These are phyloP conservation scores for Pseudopithomyces chartarum DNA, from an alignment of 2,329 filamentous ascomycete genomes.

Conservation along the genomic window DNA sequence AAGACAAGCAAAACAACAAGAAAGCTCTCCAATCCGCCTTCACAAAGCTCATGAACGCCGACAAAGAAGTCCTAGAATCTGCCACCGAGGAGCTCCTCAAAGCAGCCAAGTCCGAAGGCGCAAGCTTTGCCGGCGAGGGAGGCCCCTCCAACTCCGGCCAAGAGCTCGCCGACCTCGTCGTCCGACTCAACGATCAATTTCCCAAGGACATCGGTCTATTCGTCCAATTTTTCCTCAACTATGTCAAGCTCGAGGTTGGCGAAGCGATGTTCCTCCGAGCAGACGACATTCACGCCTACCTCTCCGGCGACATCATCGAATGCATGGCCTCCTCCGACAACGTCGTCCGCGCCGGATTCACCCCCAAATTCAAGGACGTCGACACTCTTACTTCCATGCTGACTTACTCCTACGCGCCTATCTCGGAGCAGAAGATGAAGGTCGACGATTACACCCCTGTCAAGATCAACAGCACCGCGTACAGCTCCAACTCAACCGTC, in stretches of 20 bases:
- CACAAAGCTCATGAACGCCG: constrained; percentile 78
- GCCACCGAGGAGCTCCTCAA: constrained; percentile 72
- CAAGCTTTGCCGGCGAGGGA: constrained; percentile 75
- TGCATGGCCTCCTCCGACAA: constrained; percentile 99
- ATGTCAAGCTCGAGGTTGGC: constrained; percentile 82
- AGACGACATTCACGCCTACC: constrained; percentile 96
- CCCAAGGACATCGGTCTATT: constrained; percentile 88
- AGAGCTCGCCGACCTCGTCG: constrained; percentile 76
- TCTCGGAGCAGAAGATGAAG: constrained; percentile 90
- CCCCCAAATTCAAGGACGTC: constrained; percentile 98
- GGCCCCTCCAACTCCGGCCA: constrained; percentile 69
- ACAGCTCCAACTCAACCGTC: constrained; percentile 74
- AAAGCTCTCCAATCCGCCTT: constrained; percentile 77
- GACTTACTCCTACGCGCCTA: constrained; percentile 94
- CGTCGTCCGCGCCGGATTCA: constrained; percentile 95
- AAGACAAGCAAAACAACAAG: constrained; percentile 68
- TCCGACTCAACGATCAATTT: constrained; percentile 80
- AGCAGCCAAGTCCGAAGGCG: constrained; percentile 69
- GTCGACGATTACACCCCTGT: constrained; percentile 85
- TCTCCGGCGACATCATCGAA: constrained; percentile 93
- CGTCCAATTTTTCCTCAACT: constrained; percentile 97
- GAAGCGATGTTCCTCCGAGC: constrained; percentile 96
- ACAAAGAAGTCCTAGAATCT: constrained; percentile 66
- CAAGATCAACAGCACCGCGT: constrained; percentile 79
- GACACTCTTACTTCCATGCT: constrained; percentile 86